Percentiles rank a stretch among this genome's conserved stretches.
These are phyloP conservation scores for Nematocida displodere DNA, from an alignment of 371 early-diverging fungal genomes.

Conservation along the genomic window DNA sequence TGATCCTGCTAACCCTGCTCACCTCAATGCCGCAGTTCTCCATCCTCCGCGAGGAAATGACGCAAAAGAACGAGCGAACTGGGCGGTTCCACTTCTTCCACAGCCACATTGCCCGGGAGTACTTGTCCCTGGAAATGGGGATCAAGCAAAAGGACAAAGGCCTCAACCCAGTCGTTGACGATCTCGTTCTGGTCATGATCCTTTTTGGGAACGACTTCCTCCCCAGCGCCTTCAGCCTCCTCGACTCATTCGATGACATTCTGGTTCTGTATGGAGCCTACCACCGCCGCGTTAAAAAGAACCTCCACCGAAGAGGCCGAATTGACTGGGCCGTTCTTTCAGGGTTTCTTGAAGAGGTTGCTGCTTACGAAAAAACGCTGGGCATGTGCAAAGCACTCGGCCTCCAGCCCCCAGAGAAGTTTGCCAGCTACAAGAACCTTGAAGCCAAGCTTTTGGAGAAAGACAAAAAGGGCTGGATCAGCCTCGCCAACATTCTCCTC, in stretches of 20 bases:
- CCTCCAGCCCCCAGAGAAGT: neutral
- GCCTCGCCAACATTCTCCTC: neutral
- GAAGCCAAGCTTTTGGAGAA: neutral
- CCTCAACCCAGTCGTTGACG: neutral
- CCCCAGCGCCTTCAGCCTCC: neutral
- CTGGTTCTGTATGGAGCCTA: neutral
- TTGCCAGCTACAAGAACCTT: neutral
- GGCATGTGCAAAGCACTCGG: neutral
- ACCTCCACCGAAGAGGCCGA: neutral
- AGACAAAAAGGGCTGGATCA: neutral
- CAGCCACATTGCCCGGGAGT: conserved; percentile 5
- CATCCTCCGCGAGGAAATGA: neutral
- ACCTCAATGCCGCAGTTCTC: conserved; percentile 21
- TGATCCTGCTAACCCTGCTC: conserved; percentile 8
- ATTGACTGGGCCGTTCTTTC: neutral
- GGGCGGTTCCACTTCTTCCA: conserved; percentile 1
- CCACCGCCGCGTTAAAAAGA: neutral
- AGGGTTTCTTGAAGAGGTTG: neutral
- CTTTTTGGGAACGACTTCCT: conserved; percentile 21
- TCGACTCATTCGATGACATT: neutral
- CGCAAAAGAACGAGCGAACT: neutral
- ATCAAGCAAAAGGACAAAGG: neutral
- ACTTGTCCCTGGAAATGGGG: neutral
- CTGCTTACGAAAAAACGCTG: neutral
- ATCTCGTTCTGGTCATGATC: conserved; percentile 6